Percentiles rank a stretch among this genome's conserved stretches.
These are phyloP conservation scores for Exsudoporus frostii DNA, from an alignment of 768 basidiomycete genomes.

Conservation along the genomic window DNA sequence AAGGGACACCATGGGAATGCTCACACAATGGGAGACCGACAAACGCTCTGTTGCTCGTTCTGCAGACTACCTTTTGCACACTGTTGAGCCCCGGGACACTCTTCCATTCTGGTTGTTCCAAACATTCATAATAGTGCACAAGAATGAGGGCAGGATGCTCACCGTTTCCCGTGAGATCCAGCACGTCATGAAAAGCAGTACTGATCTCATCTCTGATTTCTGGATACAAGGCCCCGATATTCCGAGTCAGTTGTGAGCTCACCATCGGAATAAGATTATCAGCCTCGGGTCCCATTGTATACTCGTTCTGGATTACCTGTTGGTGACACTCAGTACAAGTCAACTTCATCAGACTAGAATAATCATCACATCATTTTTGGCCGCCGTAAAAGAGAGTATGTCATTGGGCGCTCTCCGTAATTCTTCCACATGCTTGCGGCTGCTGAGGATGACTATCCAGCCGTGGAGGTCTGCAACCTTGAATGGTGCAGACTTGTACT, in stretches of 20 bases:
- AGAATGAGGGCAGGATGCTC: neutral
- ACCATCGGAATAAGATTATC: too few relatives aligned
- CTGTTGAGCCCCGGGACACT: slow-evolving; percentile 20
- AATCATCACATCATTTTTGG: slow-evolving; percentile 30
- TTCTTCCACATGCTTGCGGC: too few relatives aligned
- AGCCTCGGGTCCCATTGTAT: slow-evolving; percentile 39
- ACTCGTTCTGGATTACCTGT: slow-evolving; percentile 36
- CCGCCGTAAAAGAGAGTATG: slow-evolving; percentile 33
- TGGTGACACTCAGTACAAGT: neutral
- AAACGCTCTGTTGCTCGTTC: slow-evolving; percentile 44
- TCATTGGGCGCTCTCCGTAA: slow-evolving; percentile 39
- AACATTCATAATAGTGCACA: too few relatives aligned
- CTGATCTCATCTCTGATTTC: too few relatives aligned
- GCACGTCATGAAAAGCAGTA: slow-evolving; percentile 10
- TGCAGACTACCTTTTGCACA: slow-evolving; percentile 13
- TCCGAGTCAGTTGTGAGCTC: too few relatives aligned
- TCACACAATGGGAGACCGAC: slow-evolving; percentile 49
- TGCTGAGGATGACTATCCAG: too few relatives aligned
- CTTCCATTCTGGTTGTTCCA: too few relatives aligned
- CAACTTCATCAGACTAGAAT: too few relatives aligned
- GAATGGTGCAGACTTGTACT: too few relatives aligned
- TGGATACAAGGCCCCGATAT: too few relatives aligned
- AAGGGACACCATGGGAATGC: too few relatives aligned
- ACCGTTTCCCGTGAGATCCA: slow-evolving; percentile 25
- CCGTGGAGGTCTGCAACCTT: too few relatives aligned